Evolutionary conservation across 257 asterid species (phyloP).

Genomic region (Rehmannia glutinosa): DNA sequence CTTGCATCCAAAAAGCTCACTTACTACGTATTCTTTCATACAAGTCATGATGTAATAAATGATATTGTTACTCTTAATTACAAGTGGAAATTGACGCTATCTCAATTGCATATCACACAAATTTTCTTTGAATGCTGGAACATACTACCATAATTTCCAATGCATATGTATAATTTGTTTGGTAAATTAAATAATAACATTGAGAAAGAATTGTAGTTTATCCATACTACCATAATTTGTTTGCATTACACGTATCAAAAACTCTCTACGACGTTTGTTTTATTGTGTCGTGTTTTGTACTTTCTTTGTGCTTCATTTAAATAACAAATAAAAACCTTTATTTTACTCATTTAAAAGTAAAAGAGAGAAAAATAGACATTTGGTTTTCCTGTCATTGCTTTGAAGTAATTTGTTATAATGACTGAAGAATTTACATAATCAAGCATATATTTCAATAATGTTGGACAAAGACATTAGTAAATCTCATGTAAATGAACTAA

Average conservation of each 20-base stretch:
- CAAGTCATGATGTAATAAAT: too few relatives aligned
- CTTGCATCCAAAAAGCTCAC: too few relatives aligned
- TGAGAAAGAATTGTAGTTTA: background rate
- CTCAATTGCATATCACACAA: too few relatives aligned
- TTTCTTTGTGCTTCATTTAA: background rate
- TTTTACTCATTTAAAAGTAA: background rate
- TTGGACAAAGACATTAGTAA: background rate
- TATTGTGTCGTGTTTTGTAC: background rate
- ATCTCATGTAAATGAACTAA: slow-evolving; percentile 2
- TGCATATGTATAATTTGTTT: too few relatives aligned
- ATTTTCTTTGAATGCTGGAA: too few relatives aligned
- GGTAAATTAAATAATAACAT: background rate
- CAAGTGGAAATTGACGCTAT: too few relatives aligned
- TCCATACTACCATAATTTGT: background rate
- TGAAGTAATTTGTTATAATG: background rate
- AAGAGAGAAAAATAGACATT: background rate
- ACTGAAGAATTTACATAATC: background rate
- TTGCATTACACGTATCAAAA: background rate
- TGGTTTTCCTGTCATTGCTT: too few relatives aligned
- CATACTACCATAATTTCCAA: too few relatives aligned
- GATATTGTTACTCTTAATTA: too few relatives aligned
- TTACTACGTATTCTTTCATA: too few relatives aligned
- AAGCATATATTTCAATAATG: background rate
- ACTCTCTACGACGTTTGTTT: background rate
- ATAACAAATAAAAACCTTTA: background rate